A percentile compares a stretch with the other conserved stretches of the same genome.
Evolutionary conservation across 2,329 filamentous ascomycete species (phyloP).

Genomic region (Pezicula neosporulosa): DNA sequence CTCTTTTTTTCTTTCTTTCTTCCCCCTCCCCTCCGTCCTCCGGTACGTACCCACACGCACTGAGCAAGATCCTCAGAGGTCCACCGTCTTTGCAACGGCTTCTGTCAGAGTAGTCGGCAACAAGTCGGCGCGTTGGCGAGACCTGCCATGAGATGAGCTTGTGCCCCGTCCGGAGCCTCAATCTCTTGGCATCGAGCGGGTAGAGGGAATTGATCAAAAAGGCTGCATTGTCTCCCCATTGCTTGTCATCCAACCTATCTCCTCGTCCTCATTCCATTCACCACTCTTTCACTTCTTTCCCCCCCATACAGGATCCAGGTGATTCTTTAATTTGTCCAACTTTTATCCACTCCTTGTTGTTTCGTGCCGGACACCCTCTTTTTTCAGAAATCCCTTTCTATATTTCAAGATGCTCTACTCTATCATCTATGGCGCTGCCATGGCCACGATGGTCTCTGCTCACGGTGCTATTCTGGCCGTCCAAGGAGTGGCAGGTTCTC

Average conservation of each 20-base stretch:
- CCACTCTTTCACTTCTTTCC: slow-evolving; percentile 18
- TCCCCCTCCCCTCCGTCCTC: too few relatives aligned
- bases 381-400: slow-evolving; percentile 8
- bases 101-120: slow-evolving; percentile 13
- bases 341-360: slow-evolving; percentile 22
- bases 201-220: slow-evolving; percentile 1
- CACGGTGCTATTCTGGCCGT: slow-evolving; percentile 46
- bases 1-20: too few relatives aligned
- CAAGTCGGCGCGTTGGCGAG: slow-evolving; percentile 5
- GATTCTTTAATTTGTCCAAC: slow-evolving; percentile 21
- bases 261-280: slow-evolving; percentile 11
- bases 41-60: too few relatives aligned
- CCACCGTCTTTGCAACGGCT: slow-evolving; percentile 13
- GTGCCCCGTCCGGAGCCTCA: not conserved
- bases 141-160: not conserved
- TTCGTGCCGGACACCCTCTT: slow-evolving; percentile 28
- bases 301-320: slow-evolving; percentile 15
- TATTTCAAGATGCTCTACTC: slow-evolving; percentile 34
- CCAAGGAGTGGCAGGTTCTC: slow-evolving; percentile 42
- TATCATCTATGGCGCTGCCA: slow-evolving; percentile 26
- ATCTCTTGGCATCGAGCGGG: not conserved
- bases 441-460: slow-evolving; percentile 32
- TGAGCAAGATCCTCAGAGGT: slow-evolving; percentile 1
- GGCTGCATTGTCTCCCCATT: slow-evolving; percentile 8
- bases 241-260: slow-evolving; percentile 2